Conservation (phyloP, 306 rosid species). For the Rubus idaeus region DNA sequence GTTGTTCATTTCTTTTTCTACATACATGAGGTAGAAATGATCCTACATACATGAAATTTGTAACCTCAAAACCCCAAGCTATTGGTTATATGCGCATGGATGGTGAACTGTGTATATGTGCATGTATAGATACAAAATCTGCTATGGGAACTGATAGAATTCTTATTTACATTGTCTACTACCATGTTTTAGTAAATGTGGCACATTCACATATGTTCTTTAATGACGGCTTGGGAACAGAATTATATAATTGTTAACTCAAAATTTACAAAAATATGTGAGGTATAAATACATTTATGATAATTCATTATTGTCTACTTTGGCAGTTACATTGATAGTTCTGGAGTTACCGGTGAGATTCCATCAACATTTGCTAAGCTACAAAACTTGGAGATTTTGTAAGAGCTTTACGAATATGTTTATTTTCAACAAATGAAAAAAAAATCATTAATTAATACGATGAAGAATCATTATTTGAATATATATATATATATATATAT, state of each 20-base stretch:
- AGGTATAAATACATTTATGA: background rate
- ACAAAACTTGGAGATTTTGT: constrained; percentile 46
- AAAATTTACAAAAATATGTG: background rate
- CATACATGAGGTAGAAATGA: background rate
- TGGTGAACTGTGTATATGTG: no score
- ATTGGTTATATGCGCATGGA: background rate
- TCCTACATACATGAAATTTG: background rate
- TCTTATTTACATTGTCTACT: background rate
- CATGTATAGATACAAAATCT: background rate
- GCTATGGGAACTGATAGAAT: background rate
- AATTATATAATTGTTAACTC: no score
- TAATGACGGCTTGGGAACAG: no score
- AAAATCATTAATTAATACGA: background rate
- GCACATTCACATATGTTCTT: no score
- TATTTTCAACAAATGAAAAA: background rate
- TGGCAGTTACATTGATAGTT: constrained; percentile 65
- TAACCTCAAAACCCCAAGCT: background rate
- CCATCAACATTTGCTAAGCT: constrained; percentile 68
- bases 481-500: background rate
- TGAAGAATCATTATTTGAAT: background rate
- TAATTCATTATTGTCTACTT: constrained; percentile 15
- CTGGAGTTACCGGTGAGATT: constrained; percentile 74
- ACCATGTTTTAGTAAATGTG: no score
- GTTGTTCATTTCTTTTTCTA: background rate
- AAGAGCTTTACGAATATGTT: constrained; percentile 33